Conservation (phyloP, 192 early-diverging fungal species). For the Linnemannia exigua region DNA sequence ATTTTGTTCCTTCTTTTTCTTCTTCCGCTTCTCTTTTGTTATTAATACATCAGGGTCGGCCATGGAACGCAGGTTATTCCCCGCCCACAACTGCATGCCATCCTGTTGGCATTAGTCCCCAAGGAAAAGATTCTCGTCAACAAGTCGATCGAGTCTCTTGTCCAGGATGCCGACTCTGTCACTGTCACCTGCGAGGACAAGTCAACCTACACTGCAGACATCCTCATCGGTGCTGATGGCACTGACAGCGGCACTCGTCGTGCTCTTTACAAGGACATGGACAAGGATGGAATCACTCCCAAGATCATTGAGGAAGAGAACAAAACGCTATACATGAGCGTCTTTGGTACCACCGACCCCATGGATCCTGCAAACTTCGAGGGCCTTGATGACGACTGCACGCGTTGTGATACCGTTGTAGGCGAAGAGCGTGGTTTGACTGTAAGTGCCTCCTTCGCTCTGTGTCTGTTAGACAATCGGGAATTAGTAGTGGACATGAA, state of each 20-base stretch:
- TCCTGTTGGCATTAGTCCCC: constrained; percentile 28
- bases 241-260: constrained; percentile 26
- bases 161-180: constrained; percentile 28
- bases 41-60: constrained; percentile 19
- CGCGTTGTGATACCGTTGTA: constrained; percentile 36
- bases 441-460: constrained; percentile 4
- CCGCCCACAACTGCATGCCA: constrained; percentile 23
- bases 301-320: constrained; percentile 15
- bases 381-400: constrained; percentile 27
- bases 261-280: constrained; percentile 26
- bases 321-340: constrained; percentile 20
- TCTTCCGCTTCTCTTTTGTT: neutral
- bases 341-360: constrained; percentile 28
- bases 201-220: constrained; percentile 26
- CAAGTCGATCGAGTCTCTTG: constrained; percentile 28
- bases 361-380: constrained; percentile 37
- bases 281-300: constrained; percentile 19
- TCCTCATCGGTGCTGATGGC: constrained; percentile 44
- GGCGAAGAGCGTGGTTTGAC: constrained; percentile 39
- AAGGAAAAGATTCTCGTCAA: constrained; percentile 32
- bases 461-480: no score
- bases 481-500: neutral
- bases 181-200: constrained; percentile 37
- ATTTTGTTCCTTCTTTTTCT: neutral
- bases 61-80: constrained; percentile 29